Base-by-base conservation (phyloP, 2,329 filamentous ascomycete species). In the Fusarium drepaniforme region DNA sequence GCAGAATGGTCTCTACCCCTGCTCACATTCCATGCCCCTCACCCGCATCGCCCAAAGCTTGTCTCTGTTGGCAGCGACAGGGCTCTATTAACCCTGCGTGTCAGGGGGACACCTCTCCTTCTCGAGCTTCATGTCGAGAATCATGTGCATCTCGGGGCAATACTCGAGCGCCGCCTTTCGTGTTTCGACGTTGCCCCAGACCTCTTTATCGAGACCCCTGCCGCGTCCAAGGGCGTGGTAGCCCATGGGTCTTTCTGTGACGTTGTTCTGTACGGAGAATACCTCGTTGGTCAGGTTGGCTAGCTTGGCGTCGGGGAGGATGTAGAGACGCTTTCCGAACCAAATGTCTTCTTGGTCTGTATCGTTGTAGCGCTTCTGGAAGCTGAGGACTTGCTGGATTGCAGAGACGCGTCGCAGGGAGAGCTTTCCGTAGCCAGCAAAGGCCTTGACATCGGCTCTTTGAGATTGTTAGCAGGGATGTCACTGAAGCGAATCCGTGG, bases 391-490 rank as follows among this genome's bases (percentile, higher is more conserved):
- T 3, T 62, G 42, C 23, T 62, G 25, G 8, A 62, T 62, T 9
- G 59, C 38, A n/a, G 59, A 62, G 28, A 62, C 57, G 35, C 57
- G 57, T 13, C 57, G 57, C 23, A 60, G 57, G n/a, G 59, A 62
- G 23, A 62, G 59, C 28, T 42, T 42, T 46, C 59, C 59, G 40
- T 62, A 62, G 16, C 59, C 59, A n/a, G 38, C 59, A 13, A 46
- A 46, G 12, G 49, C 49, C 28, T 53, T 53, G 28, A 53, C 49
- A 5, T 49, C 42, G 28, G 59, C 42, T 46, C 38, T 30, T 49
- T 18, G 38, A 49, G 30, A 30, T 60, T 42, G 12, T 40, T 62
- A 46, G 59, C 59, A 21, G 53, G 30, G 18, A 3, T 42, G 57
- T 30, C 16, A 23, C 37, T 28, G 23, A 28, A 18, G 33, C 11